These are phyloP conservation scores for Penicillium canescens DNA, from an alignment of 495 filamentous ascomycete genomes.

Conservation along the genomic window DNA sequence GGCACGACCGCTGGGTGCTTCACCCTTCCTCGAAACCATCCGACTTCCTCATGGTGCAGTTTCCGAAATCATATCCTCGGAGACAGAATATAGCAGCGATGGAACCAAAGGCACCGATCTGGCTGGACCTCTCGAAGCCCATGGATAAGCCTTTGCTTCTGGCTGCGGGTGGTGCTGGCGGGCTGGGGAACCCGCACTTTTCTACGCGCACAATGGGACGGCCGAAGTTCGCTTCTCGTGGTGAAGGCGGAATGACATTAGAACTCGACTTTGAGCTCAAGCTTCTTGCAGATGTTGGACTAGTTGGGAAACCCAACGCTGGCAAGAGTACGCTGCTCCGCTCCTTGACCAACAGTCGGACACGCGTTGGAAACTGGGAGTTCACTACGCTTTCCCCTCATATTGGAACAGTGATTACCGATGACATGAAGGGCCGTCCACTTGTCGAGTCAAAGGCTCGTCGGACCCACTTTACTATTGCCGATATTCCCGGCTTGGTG, in stretches of 20 bases:
- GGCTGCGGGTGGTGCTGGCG: conserved; percentile 85
- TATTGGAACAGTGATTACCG: conserved; percentile 91
- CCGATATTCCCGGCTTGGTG: conserved; percentile 93
- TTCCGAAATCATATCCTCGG: conserved; percentile 58
- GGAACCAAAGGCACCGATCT: conserved; percentile 70
- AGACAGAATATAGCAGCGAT: conserved; percentile 56
- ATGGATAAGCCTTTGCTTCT: conserved; percentile 85
- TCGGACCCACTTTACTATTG: conserved; percentile 83
- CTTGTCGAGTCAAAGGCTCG: conserved; percentile 40
- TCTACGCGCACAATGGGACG: conserved; percentile 63
- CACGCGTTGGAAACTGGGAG: conserved; percentile 91
- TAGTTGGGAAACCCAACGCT: conserved; percentile 94
- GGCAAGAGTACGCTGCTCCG: conserved; percentile 93
- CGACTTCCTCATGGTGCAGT: conserved; percentile 62
- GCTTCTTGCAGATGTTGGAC: conserved; percentile 88
- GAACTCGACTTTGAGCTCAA: conserved; percentile 90
- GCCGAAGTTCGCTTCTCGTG: conserved; percentile 86
- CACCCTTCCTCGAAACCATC: conserved; percentile 73
- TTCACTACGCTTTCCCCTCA: conserved; percentile 95
- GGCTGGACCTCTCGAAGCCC: conserved; percentile 77
- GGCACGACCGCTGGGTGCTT: conserved; percentile 76
- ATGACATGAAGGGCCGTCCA: conserved; percentile 73
- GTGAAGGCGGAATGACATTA: conserved; percentile 74
- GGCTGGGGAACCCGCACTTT: conserved; percentile 93
- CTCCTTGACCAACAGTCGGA: conserved; percentile 78